A percentile compares a stretch with the other conserved stretches of the same genome.
These are phyloP conservation scores for Gonapodya prolifera DNA, from an alignment of 192 early-diverging fungal genomes.

Conservation along the genomic window DNA sequence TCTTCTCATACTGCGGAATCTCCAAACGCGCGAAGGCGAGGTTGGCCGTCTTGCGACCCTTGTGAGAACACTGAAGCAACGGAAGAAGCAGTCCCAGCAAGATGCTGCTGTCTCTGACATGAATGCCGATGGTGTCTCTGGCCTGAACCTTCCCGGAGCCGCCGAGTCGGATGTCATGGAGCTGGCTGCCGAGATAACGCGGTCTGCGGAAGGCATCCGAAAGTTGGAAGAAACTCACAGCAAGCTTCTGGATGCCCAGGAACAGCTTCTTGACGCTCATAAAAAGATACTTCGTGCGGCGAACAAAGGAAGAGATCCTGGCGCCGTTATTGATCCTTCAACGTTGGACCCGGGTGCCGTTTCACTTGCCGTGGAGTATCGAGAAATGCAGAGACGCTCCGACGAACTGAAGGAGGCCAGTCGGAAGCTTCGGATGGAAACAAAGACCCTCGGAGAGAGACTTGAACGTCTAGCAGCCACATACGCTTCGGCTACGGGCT, in stretches of 20 bases:
- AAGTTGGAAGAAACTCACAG: not conserved
- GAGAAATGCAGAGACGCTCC: not conserved
- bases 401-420: not conserved
- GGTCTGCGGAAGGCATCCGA: not conserved
- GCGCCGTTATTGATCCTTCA: not conserved
- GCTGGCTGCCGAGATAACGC: not conserved
- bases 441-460: not conserved
- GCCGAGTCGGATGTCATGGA: not conserved
- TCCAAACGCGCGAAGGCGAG: not conserved
- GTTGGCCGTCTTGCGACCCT: not conserved
- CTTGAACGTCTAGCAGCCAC: not conserved
- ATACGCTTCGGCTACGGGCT: not conserved
- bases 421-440: not conserved
- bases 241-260: not conserved
- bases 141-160: not conserved
- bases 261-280: not conserved
- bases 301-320: not conserved
- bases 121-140: not conserved
- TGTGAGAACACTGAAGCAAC: not conserved
- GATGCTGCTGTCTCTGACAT: not conserved
- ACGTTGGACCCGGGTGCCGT: not conserved
- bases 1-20: not conserved
- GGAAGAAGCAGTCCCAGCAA: not conserved
- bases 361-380: not conserved
- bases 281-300: not conserved